Evolutionary conservation across 306 rosid genomes (phyloP), one percentile per base, ranked within the genome.

Genomic region (Quillaja saponaria): DNA sequence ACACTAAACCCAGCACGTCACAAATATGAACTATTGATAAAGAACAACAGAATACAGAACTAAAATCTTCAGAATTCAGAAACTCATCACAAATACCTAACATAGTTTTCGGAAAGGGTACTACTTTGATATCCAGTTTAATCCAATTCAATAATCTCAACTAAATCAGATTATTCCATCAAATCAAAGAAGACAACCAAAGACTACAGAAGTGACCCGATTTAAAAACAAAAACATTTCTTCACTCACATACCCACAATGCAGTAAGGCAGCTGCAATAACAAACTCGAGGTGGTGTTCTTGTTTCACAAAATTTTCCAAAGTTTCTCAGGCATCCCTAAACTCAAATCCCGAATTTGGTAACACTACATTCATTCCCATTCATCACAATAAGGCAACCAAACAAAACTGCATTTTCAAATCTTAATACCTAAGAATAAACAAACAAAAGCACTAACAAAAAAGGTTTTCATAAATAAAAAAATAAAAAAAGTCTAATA

Each of bases 311-410:
- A 31, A 40, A 8, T 69, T 63, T 73, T 54, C 59, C 67, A 33
- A 20, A 34, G 33, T 31, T 40, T 51, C 50, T 58, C 63, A 10
- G 31, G 39, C 62, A 34, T 20, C 56, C 48, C 16, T 19, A 12
- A 31, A 40, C 42, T 49, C 68, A 66, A 63, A 68, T 54, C 83
- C 64, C 49, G 71, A 72, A 72, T 66, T 50, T 35, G 58, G 35
- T 39, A 74, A 61, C 47, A 41, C 42, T 49, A 28, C 18, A 47
- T 49, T 58, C 45, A 48, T 47, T 20, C n/a, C n/a, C n/a, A 39
- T 45, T 46, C 44, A 68, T 41, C 62, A 67, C 13, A 47, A 16
- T 28, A 31, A 1, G 67, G 50, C 59, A 21, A 59, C 44, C 1
- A 67, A 52, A 13, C 12, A 41, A 59, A 70, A n/a, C n/a, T n/a